phyloP scores from a whole-genome alignment of 495 filamentous ascomycete species.

The Podospora tetraspora region DNA sequence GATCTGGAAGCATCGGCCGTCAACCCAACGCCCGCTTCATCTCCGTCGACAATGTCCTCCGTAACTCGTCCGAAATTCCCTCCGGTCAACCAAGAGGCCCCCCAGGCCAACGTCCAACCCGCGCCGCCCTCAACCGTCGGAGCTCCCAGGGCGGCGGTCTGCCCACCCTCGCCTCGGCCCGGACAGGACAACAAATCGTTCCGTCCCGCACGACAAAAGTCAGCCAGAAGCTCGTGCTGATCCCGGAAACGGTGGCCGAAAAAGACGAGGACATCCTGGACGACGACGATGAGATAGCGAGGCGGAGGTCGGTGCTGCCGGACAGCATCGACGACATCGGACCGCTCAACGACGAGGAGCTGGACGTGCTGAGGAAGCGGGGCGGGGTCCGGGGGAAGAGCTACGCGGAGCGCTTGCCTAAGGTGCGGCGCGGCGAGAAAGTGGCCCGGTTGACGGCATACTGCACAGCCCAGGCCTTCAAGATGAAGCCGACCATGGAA shows the following conservation, averaged over 20 bases:
- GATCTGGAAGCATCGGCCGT: conserved; percentile 18
- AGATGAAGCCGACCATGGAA: conserved; percentile 74
- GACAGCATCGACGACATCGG: conserved; percentile 56
- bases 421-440: conserved; percentile 79
- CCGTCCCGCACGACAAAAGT: conserved; percentile 86
- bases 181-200: conserved; percentile 64
- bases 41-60: conserved; percentile 92
- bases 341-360: conserved; percentile 75
- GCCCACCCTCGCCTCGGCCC: conserved; percentile 39
- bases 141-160: conserved; percentile 31
- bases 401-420: conserved; percentile 91
- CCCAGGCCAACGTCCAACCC: conserved; percentile 50
- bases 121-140: conserved; percentile 40
- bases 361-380: conserved; percentile 57
- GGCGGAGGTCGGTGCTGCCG: conserved; percentile 36
- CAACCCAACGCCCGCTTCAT: conserved; percentile 67
- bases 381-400: conserved; percentile 72
- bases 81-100: conserved; percentile 85
- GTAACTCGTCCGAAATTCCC: conserved; percentile 90
- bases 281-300: conserved; percentile 45
- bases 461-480: conserved; percentile 90
- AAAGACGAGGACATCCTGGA: conserved; percentile 46
- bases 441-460: conserved; percentile 89
- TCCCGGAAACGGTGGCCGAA: conserved; percentile 75
- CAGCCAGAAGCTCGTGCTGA: conserved; percentile 89